These are phyloP conservation scores for Trypanosoma melophagium DNA, from an alignment of 208 protist genomes.

Conservation along the genomic window DNA sequence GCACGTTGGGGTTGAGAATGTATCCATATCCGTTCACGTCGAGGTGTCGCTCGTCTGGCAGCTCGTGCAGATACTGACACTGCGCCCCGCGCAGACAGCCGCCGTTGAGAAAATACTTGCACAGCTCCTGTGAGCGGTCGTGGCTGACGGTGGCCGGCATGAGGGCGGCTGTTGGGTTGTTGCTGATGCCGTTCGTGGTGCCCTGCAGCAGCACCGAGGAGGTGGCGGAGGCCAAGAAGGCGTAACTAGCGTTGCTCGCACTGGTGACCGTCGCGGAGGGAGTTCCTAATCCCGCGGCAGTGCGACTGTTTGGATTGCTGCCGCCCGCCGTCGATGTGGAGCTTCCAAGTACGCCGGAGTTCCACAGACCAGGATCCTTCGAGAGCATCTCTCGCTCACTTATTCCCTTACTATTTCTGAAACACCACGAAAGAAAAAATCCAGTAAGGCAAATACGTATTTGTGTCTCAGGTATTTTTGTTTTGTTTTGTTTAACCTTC, in stretches of 20 bases:
- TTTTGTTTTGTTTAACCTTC: too few relatives aligned
- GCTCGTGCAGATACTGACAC: constrained; percentile 85
- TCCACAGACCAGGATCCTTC: constrained; percentile 26
- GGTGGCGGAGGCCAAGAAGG: constrained; percentile 26
- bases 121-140: constrained; percentile 81
- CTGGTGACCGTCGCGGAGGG: too few relatives aligned
- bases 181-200: constrained; percentile 16
- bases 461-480: too few relatives aligned
- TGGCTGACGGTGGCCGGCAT: constrained; percentile 44
- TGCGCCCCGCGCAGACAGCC: constrained; percentile 75
- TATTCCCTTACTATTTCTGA: too few relatives aligned
- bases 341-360: constrained; percentile 14
- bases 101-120: constrained; percentile 89
- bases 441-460: too few relatives aligned
- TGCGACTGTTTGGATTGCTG: constrained; percentile 9
- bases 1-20: constrained; percentile 86
- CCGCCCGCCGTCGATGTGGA: constrained; percentile 11
- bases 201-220: constrained; percentile 22
- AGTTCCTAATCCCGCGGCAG: constrained; percentile 1
- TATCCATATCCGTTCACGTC: constrained; percentile 86
- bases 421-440: too few relatives aligned
- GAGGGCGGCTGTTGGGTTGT: constrained; percentile 18
- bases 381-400: constrained; percentile 24
- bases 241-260: constrained; percentile 24
- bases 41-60: constrained; percentile 87